Base-by-base conservation (phyloP, 306 rosid species). In the Vicia sativa region DNA sequence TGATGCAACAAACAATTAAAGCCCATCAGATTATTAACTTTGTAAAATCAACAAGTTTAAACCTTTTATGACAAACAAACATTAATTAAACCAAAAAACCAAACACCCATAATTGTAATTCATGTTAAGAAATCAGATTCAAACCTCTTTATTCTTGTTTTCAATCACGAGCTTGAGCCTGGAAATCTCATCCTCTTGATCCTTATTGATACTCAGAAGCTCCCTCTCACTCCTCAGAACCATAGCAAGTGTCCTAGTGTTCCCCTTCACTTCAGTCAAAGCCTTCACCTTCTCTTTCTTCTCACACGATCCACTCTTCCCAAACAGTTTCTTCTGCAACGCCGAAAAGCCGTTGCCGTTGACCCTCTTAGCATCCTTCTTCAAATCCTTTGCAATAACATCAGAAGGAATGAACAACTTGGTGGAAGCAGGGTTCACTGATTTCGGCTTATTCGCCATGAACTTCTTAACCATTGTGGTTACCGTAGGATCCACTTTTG, bases 141-240 rank as follows among this genome's bases (percentile, higher is more conserved):
- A 9, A 34, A 90, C 99, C 82, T 93, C 99, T 77, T 68, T 81
- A 60, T 85, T 90, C 79, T 87, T 93, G 8, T 85, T 80, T 37
- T 90, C 80, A 13, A 93, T 87, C 74, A 74, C 14, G 28, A 70
- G 50, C 55, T 87, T 90, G 28, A 93, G 90, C 62, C 77, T 78
- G 0, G 84, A 25, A 48, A 90, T 85, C 73, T 88, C 89, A 26
- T 26, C 39, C 9, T 86, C 90, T 14, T 85, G 96, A 2, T 86
- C 95, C 83, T 93, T 93, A 39, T 84, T 87, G 54, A 70, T 15
- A 74, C 62, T 71, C 58, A 93, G 77, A 46, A 93, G 97, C 87
- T 93, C 97, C 71, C 99, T 82, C 85, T 93, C 99, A 41, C 99
- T 93, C 61, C 99, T 79, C 50, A 90, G 68, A 73, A 90, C 97